Base-by-base conservation (phyloP, 2,329 filamentous ascomycete genomes). In the Diaporthe velutina region DNA sequence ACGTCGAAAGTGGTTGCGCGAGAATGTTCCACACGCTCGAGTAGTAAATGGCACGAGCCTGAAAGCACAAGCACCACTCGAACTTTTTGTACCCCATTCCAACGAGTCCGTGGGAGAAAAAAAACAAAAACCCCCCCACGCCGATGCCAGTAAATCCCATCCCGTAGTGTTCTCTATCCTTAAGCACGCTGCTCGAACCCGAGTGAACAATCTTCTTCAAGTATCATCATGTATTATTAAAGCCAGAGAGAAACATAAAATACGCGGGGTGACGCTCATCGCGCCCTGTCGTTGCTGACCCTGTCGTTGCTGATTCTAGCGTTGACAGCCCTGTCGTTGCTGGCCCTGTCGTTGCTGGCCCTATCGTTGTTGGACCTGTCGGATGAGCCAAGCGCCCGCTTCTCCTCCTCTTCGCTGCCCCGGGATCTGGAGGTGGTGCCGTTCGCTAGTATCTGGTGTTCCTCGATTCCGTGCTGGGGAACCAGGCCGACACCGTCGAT, bases 401-500 rank as follows among this genome's bases (percentile, higher is more conserved):
- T 76, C 68, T 76, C 75, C 22, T 73, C 67, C 38, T 76, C 68
- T 19, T 68, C 60, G 57, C 74, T 76, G n/a, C 38, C 58, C 30
- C 73, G 64, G 15, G n/a, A n/a, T n/a, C n/a, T n/a, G n/a, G 70
- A 52, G 15, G 48, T 57, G 12, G 40, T 68, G 45, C 67, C 75
- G 64, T 74, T 76, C 17, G 70, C 71, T 87, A 93, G 90, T 79
- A 92, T 86, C 81, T 90, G 90, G 82, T 95, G 93, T 82, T 93
- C 90, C 75, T 88, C 87, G 78, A 95, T 94, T 75, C 93, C 94
- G 82, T 95, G 93, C 80, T 93, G 91, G 22, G 94, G 93, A 71
- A 93, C 85, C 73, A 89, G 83, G 42, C 88, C 85, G 80, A 90
- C 87, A 76, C 91, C 90, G 76, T 89, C 86, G 74, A 88, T 83